Conservation (phyloP, 2,329 filamentous ascomycete genomes). For the Penicillium sp. region DNA sequence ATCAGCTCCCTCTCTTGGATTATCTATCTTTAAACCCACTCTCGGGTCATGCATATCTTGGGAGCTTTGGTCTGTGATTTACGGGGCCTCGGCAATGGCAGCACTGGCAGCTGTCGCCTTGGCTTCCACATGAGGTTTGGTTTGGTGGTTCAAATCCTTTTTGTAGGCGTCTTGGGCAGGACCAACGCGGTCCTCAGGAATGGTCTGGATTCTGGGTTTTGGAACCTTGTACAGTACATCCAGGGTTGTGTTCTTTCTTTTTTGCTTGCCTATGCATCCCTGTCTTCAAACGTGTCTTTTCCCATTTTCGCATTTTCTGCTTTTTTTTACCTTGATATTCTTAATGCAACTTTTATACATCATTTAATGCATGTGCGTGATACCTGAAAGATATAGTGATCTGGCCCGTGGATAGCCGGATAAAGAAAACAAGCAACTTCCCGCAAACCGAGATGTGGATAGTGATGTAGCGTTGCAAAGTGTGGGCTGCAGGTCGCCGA, state of each 20-base stretch:
- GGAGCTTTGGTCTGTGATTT: conserved; percentile 31
- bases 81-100: conserved; percentile 9
- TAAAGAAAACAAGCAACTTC: neutral
- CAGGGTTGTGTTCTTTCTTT: conserved; percentile 17
- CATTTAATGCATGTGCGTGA: conserved; percentile 22
- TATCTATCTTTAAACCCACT: conserved; percentile 11
- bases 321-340: conserved; percentile 1
- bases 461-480: neutral
- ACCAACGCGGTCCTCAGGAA: conserved; percentile 10
- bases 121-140: conserved; percentile 13
- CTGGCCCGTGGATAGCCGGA: neutral
- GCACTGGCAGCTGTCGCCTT: conserved; percentile 6
- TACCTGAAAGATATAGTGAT: neutral
- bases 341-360: conserved; percentile 17
- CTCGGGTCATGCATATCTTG: conserved; percentile 31
- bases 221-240: conserved; percentile 24
- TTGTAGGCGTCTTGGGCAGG: conserved; percentile 20
- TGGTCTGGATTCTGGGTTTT: conserved; percentile 10
- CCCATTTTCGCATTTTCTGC: neutral
- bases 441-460: neutral
- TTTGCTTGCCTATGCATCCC: conserved; percentile 9
- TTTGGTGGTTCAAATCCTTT: conserved; percentile 16
- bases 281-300: conserved; percentile 1
- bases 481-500: conserved; percentile 19
- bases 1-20: conserved; percentile 4